Conservation (phyloP, 768 basidiomycete species). For the Collybia nuda region DNA sequence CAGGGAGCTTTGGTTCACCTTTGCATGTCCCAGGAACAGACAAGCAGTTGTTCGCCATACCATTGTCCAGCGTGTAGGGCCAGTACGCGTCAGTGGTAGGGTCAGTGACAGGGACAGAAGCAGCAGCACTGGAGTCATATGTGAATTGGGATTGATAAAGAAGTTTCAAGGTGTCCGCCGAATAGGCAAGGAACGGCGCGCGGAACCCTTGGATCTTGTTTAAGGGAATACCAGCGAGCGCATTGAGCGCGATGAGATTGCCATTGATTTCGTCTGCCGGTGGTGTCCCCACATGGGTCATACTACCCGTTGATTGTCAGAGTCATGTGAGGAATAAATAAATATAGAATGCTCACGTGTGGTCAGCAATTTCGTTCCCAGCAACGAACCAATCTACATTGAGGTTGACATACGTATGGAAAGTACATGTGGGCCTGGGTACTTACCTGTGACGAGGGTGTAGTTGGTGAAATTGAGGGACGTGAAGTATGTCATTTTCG, state of each 20-base stretch:
- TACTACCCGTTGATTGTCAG: slow-evolving; percentile 34
- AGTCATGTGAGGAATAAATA: neutral
- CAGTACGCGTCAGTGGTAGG: slow-evolving; percentile 72
- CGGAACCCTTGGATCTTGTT: slow-evolving; percentile 69
- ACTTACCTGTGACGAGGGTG: slow-evolving; percentile 60
- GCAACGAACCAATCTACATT: slow-evolving; percentile 71
- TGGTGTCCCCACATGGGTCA: slow-evolving; percentile 75
- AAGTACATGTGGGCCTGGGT: neutral
- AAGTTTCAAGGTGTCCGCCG: slow-evolving; percentile 56
- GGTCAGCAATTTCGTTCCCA: slow-evolving; percentile 82
- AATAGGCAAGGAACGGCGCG: slow-evolving; percentile 73
- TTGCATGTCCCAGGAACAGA: slow-evolving; percentile 54
- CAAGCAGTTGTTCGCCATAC: slow-evolving; percentile 78
- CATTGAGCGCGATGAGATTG: slow-evolving; percentile 76
- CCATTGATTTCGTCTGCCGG: slow-evolving; percentile 69
- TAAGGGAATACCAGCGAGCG: slow-evolving; percentile 75
- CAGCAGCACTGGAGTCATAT: slow-evolving; percentile 66
- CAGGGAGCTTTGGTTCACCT: slow-evolving; percentile 70
- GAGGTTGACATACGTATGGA: neutral
- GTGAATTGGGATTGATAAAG: slow-evolving; percentile 59
- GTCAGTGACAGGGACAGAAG: slow-evolving; percentile 67
- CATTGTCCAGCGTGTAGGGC: slow-evolving; percentile 82
- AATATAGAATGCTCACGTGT: slow-evolving; percentile 49
- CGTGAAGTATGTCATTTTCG: slow-evolving; percentile 76
- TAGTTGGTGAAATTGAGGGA: slow-evolving; percentile 76